Evolutionary conservation across 345 rosid species (phyloP).

Genomic region (Passiflora organensis): DNA sequence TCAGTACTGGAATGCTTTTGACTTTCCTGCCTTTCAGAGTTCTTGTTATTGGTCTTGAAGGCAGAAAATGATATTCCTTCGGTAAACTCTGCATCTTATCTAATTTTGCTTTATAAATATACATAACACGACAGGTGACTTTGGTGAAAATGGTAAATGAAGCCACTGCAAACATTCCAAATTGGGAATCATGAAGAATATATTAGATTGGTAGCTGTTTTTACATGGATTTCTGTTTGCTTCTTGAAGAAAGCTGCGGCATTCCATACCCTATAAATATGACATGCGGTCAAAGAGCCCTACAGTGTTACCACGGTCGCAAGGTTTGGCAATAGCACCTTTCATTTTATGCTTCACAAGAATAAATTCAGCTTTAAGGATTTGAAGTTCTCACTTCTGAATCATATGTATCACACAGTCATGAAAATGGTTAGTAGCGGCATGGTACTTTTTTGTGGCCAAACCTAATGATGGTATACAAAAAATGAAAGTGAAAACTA

Average conservation of each 20-base stretch:
- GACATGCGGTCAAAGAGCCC: background rate
- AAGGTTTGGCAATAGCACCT: background rate
- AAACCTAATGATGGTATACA: too few relatives aligned
- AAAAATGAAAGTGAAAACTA: too few relatives aligned
- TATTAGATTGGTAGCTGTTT: background rate
- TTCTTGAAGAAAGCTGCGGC: background rate
- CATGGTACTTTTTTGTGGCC: too few relatives aligned
- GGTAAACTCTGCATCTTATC: background rate
- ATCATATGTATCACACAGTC: too few relatives aligned
- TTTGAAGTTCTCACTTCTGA: too few relatives aligned
- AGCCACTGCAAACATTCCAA: constrained; percentile 83
- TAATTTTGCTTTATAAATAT: background rate
- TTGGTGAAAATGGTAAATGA: constrained; percentile 90
- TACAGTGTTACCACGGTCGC: too few relatives aligned
- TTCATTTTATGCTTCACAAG: background rate
- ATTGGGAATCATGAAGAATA: constrained; percentile 48
- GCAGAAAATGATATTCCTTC: background rate
- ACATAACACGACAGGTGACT: constrained; percentile 52
- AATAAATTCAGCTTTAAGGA: background rate
- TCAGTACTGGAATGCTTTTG: too few relatives aligned
- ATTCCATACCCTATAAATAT: background rate
- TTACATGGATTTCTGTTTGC: background rate
- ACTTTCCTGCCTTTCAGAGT: too few relatives aligned
- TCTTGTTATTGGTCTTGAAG: background rate
- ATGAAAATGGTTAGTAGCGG: too few relatives aligned